Conservation (phyloP, 306 rosid species). For the Quercus agrifolia region DNA sequence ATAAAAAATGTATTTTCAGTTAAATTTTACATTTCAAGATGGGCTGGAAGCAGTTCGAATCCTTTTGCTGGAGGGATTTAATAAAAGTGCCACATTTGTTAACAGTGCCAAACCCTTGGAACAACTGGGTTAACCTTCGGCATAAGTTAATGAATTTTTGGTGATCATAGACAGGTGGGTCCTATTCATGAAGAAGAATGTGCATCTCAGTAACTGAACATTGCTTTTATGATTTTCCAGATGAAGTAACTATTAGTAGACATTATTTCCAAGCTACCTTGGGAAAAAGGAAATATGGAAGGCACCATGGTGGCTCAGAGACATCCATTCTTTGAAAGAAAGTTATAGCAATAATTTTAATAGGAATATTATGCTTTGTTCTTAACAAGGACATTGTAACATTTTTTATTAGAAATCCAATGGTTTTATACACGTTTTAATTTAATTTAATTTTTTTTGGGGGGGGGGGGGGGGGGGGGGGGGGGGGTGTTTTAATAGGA, state of each 20-base stretch:
- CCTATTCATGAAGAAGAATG: background rate
- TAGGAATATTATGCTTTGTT: too few species aligned
- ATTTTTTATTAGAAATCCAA: too few species aligned
- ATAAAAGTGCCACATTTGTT: conserved; percentile 64
- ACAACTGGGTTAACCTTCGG: conserved; percentile 34
- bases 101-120: conserved; percentile 46
- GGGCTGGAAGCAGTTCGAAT: conserved; percentile 74
- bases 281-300: too few species aligned
- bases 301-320: too few species aligned
- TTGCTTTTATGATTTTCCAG: too few species aligned
- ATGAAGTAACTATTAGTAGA: background rate
- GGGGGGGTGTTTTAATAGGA: too few species aligned
- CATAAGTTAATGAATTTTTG: background rate
- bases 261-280: background rate
- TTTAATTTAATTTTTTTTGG: too few species aligned
- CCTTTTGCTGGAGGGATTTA: conserved; percentile 77
- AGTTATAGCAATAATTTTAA: too few species aligned
- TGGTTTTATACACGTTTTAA: too few species aligned
- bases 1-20: conserved; percentile 45
- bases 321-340: too few species aligned
- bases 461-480: too few species aligned
- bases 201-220: background rate
- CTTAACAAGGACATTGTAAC: too few species aligned
- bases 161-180: background rate
- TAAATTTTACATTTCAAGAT: conserved; percentile 64